Evolutionary conservation across 345 rosid genomes (phyloP).

Genomic region (Aethionema arabicum): DNA sequence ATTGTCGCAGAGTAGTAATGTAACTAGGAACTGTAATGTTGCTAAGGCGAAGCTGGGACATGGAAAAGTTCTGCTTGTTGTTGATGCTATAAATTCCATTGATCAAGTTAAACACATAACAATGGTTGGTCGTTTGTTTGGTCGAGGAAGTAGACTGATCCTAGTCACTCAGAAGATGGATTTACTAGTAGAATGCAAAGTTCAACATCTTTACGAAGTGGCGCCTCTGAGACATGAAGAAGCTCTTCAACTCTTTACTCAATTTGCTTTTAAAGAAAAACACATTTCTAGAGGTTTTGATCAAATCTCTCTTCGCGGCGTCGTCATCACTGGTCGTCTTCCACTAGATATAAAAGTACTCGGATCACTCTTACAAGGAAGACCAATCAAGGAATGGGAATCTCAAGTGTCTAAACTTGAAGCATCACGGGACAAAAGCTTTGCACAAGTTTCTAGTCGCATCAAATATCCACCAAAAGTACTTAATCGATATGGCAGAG

Average conservation of each 20-base stretch:
- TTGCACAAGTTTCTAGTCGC: too few species aligned
- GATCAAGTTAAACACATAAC: conserved; percentile 14
- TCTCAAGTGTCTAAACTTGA: too few species aligned
- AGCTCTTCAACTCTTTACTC: conserved; percentile 28
- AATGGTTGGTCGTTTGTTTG: conserved; percentile 24
- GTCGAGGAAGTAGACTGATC: conserved; percentile 28
- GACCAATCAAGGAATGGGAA: conserved; percentile 8
- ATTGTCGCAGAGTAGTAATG: not conserved
- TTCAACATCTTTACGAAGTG: conserved; percentile 19
- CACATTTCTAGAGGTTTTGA: conserved; percentile 17
- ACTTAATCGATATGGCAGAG: too few species aligned
- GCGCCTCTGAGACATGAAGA: conserved; percentile 15
- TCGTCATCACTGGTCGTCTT: conserved; percentile 23
- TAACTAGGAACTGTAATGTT: too few species aligned
- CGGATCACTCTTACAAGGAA: conserved; percentile 11
- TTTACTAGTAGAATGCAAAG: conserved; percentile 17
- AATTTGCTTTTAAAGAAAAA: conserved; percentile 12
- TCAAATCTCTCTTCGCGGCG: conserved; percentile 16
- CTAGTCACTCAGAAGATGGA: conserved; percentile 19
- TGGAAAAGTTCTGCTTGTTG: conserved; percentile 21
- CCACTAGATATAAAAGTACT: conserved; percentile 14
- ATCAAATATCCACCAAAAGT: too few species aligned
- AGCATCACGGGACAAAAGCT: too few species aligned
- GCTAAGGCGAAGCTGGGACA: not conserved
- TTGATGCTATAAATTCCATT: conserved; percentile 9